Base-by-base conservation (phyloP, 495 filamentous ascomycete species). In the Massariosphaeria phaeospora region DNA sequence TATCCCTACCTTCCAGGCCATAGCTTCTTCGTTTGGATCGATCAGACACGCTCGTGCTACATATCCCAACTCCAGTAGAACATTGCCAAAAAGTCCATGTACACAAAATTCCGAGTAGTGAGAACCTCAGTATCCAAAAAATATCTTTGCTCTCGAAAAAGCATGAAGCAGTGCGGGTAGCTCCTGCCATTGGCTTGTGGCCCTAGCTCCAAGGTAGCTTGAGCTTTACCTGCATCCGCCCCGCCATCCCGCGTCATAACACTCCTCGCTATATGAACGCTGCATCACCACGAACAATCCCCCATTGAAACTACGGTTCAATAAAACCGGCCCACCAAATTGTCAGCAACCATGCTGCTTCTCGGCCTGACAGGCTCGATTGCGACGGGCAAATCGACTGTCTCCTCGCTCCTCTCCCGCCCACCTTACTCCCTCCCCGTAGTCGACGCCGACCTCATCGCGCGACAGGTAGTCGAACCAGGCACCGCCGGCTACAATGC, bases 351-450 rank as follows among this genome's bases (percentile, higher is more conserved):
- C 13, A 98, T 98, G 94, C 81, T 98, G 48, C 79, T 98, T 63
- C 88, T 98, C 66, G 93, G 93, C 60, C 84, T 98, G 24, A 98
- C 93, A 30, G 93, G 93, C 72, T 95, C 90, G 54, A 95, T 98
- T 68, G 91, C 93, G 30, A 97, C 94, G 2, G 93, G 94, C 67
- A 98, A 98, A 81, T 94, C 90, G 29, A 98, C 94, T 59, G 91
- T 95, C 58, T 95, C 93, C 33, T 67, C 74, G 50, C 73, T 96
- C 62, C 89, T 98, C 69, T 79, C 83, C 48, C 72, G 77, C 0
- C 77, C 88, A 0, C 91, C 90, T 10, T 84, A 96, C 76, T 79
- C 78, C 62, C 81, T 97, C 66, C 91, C 93, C 67, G 80, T 97
- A 66, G 86, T 98, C 76, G 93, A 98, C 73, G 89, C 93, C 62